Base-by-base conservation (phyloP, 2,329 filamentous ascomycete species). In the Westerdykella ornata region DNA sequence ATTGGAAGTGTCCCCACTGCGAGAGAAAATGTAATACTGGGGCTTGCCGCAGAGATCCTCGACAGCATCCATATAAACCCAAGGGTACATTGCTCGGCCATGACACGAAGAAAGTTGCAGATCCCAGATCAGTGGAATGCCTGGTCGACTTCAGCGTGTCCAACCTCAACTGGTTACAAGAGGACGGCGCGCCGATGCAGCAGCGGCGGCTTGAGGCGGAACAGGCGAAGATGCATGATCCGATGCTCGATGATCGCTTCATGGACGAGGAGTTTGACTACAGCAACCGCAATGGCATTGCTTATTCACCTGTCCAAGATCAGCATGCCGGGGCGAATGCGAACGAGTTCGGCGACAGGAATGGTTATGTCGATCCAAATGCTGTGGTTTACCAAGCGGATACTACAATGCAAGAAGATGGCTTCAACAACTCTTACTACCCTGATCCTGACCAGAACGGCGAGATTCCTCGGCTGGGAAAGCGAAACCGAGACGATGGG, bases 1-100 rank as follows among this genome's bases (percentile, higher is more conserved):
- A 81, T 36, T 98, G 92, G 90, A 78, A 84, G 56, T 98, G 92
- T 51, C 92, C 92, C 0, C 87, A 83, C 57, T 98, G 92, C 61
- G 72, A 78, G 16, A 81, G 82, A 14, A 86, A 90, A 29, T 98
- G 92, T 72, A 94, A 89, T 49, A 96, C 89, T 55, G 85, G 81
- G 11, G 72, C 74, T 34, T 98, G 92, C 63, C 80, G 85, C 26
- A 79, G 80, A 32, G 74, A 78, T 44, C 69, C 72, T 7, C 80
- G 76, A n/a, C 85, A 85, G 54, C 75, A 73, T 4, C 85, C 89
- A 0, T 95, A 95, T 57, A 80, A 85, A 38, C 92, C 92, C 0
- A 92, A 87, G 56, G 87, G 84, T 43, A 95, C 88, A 1, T 72
- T 90, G 1, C 76, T 97, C 2, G 92, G 92, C 0, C 88, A 96